Conservation (phyloP, 176 grass and related monocot genomes). For the Oryza brachyantha region DNA sequence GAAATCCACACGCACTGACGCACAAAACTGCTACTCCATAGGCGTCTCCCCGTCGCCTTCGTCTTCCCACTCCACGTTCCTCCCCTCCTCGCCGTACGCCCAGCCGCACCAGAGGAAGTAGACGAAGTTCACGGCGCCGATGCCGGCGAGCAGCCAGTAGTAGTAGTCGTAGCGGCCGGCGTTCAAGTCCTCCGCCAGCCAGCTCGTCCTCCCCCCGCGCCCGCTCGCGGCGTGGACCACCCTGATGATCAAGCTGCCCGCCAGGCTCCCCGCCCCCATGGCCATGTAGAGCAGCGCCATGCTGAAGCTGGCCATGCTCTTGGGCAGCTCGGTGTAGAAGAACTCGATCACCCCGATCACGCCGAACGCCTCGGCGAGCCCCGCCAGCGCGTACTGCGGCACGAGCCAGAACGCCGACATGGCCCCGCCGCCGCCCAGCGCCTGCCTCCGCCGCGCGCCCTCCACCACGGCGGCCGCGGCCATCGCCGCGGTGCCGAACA, state of each 20-base stretch:
- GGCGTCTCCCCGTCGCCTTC: neutral
- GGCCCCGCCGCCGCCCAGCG: neutral
- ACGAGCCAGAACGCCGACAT: constrained; percentile 68
- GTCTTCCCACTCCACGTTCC: constrained; percentile 52
- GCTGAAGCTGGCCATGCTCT: constrained; percentile 62
- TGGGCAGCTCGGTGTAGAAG: constrained; percentile 63
- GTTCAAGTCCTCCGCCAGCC: constrained; percentile 42
- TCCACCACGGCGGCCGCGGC: constrained; percentile 25
- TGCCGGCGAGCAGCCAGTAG: constrained; percentile 49
- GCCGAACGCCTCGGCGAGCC: constrained; percentile 59
- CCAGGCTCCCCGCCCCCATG: constrained; percentile 40
- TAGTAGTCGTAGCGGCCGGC: constrained; percentile 58
- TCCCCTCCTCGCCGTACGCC: constrained; percentile 53
- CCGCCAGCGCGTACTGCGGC: constrained; percentile 48
- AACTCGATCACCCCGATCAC: constrained; percentile 65
- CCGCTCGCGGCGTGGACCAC: constrained; percentile 26
- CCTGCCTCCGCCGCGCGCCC: constrained; percentile 21
- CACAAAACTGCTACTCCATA: constrained; percentile 18
- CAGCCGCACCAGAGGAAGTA: constrained; percentile 58
- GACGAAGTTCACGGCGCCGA: constrained; percentile 18
- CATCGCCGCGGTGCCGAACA: constrained; percentile 31
- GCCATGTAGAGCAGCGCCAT: constrained; percentile 52
- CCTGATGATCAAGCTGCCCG: constrained; percentile 28
- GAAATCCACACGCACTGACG: neutral
- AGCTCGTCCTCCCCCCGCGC: constrained; percentile 25